A percentile compares a stretch with the other conserved stretches of the same genome.
These are phyloP conservation scores for Salvia hispanica DNA, from an alignment of 257 asterid species.

Conservation along the genomic window DNA sequence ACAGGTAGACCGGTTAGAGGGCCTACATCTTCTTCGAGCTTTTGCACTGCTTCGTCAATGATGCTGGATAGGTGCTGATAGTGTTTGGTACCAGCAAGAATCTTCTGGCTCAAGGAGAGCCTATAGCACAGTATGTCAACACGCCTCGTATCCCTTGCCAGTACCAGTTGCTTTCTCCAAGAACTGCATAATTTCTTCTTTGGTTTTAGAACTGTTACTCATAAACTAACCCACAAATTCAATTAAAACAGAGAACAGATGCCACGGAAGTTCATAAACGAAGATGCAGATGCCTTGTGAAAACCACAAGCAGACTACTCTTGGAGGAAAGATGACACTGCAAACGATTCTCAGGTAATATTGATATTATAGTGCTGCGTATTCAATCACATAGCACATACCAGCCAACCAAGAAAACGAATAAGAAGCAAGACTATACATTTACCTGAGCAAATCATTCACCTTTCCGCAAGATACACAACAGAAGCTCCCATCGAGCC, in stretches of 20 bases:
- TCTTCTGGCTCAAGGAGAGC: conserved; percentile 67
- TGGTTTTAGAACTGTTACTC: conserved; percentile 5
- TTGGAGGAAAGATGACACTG: not conserved
- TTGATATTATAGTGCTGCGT: not conserved
- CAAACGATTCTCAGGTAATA: not conserved
- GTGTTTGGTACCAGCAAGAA: conserved; percentile 68
- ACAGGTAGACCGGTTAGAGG: conserved; percentile 70
- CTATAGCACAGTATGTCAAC: conserved; percentile 76
- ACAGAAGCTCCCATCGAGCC: conserved; percentile 71
- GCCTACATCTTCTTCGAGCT: conserved; percentile 73
- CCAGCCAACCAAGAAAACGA: conserved; percentile 1
- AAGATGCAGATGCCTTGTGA: not conserved
- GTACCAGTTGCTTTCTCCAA: conserved; percentile 78
- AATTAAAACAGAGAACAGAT: not conserved
- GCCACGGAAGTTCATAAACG: not conserved
- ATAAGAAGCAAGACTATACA: not conserved
- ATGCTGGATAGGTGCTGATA: conserved; percentile 55
- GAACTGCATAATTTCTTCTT: conserved; percentile 47
- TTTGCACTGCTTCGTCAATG: conserved; percentile 60
- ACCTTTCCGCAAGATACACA: conserved; percentile 77
- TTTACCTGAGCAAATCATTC: conserved; percentile 77
- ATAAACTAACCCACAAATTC: not conserved
- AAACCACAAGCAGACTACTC: not conserved
- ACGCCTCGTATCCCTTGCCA: conserved; percentile 78
- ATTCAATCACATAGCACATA: not conserved